These are phyloP conservation scores for Arxiozyma telluris DNA, from an alignment of 1,139 yeast genomes.

Conservation along the genomic window DNA sequence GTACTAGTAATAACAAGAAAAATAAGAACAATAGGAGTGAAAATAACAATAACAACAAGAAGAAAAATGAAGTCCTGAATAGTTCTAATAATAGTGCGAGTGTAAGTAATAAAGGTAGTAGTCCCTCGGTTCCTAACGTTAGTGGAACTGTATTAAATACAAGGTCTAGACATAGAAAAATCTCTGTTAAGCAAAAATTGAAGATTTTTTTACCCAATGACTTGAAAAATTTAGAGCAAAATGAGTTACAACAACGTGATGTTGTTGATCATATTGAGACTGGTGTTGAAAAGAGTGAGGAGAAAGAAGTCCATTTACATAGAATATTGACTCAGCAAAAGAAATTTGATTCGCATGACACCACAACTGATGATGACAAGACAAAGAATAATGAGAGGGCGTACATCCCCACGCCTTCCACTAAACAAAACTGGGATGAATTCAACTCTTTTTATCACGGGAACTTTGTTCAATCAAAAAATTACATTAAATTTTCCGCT, in stretches of 20 bases:
- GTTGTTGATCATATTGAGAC: constrained; percentile 77
- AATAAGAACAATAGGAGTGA: background rate
- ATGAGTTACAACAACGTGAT: constrained; percentile 66
- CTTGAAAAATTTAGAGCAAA: constrained; percentile 68
- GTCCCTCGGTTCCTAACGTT: constrained; percentile 3
- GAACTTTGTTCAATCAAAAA: constrained; percentile 59
- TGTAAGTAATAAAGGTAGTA: background rate
- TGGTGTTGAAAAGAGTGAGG: constrained; percentile 97
- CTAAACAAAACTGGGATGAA: constrained; percentile 74
- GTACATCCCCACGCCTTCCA: constrained; percentile 96
- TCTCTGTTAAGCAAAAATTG: constrained; percentile 82
- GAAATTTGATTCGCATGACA: constrained; percentile 8
- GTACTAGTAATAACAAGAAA: background rate
- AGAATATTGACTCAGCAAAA: constrained; percentile 43
- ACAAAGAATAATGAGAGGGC: constrained; percentile 42
- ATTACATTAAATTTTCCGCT: constrained; percentile 82
- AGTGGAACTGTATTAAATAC: constrained; percentile 25
- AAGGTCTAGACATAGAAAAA: constrained; percentile 82
- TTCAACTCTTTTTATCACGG: constrained; percentile 64
- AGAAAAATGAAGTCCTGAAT: background rate
- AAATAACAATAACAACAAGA: background rate
- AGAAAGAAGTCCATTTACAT: constrained; percentile 92
- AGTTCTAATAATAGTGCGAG: background rate
- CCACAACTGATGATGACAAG: constrained; percentile 14
- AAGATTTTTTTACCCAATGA: constrained; percentile 72